These are phyloP conservation scores for Parachlorella kessleri DNA, from an alignment of 139 green algal species.

Conservation along the genomic window DNA sequence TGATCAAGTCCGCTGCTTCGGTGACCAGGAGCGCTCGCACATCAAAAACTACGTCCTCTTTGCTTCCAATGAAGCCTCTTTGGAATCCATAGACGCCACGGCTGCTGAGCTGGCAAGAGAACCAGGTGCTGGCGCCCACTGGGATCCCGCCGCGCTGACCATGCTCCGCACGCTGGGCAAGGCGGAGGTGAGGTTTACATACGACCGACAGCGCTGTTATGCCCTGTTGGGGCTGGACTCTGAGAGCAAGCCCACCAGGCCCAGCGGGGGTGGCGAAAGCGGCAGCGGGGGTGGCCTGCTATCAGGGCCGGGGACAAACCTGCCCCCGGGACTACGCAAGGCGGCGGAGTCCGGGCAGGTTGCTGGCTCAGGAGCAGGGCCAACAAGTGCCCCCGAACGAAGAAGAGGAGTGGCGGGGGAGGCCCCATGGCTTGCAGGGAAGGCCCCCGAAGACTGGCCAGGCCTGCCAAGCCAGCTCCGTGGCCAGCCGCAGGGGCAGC, in stretches of 20 bases:
- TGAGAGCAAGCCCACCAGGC: neutral
- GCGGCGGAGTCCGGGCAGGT: no score
- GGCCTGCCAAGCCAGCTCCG: neutral
- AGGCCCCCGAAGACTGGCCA: neutral
- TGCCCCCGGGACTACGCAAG: no score
- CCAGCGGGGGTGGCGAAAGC: neutral
- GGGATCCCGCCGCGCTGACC: slow-evolving; percentile 2
- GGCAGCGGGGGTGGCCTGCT: neutral
- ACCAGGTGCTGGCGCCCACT: neutral
- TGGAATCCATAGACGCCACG: slow-evolving; percentile 4
- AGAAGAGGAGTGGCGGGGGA: no score
- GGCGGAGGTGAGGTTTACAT: slow-evolving; percentile 5
- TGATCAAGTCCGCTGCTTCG: slow-evolving; percentile 22
- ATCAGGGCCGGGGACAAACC: no score
- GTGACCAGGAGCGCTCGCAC: slow-evolving; percentile 2
- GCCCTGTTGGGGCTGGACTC: neutral
- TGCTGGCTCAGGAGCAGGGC: neutral
- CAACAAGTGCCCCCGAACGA: neutral
- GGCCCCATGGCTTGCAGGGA: neutral
- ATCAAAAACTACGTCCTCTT: slow-evolving; percentile 31
- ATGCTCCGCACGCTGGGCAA: slow-evolving; percentile 2
- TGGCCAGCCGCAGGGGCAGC: neutral
- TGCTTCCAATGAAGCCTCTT: slow-evolving; percentile 6
- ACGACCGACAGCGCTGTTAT: slow-evolving; percentile 12
- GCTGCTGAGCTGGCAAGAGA: neutral